Percentiles rank a stretch among this genome's conserved stretches.
Conservation (phyloP, 352 stramenopile genomes). For the Thraustotheca clavata region DNA sequence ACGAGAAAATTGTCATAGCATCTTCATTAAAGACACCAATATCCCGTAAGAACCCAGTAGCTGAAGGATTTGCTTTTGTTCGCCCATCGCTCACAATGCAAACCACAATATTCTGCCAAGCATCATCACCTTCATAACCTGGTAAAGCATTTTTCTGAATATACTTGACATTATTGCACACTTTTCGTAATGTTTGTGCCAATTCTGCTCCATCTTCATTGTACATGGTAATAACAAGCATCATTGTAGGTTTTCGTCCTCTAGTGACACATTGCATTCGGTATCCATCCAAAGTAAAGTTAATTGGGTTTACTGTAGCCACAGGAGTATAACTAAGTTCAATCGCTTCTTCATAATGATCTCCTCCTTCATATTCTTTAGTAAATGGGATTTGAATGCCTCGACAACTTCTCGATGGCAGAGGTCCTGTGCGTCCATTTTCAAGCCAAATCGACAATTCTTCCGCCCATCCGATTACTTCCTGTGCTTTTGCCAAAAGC, state of each 20-base stretch:
- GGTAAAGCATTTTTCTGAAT: conserved; percentile 15
- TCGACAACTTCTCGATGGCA: conserved; percentile 16
- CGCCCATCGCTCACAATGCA: conserved; percentile 18
- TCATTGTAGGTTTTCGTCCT: conserved; percentile 13
- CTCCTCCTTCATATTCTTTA: conserved; percentile 8
- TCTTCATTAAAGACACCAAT: conserved; percentile 21
- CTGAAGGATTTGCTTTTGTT: conserved; percentile 21
- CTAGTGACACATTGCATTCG: conserved; percentile 15
- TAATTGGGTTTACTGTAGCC: conserved; percentile 16
- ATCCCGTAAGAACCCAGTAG: conserved; percentile 3
- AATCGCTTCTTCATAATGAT: conserved; percentile 13
- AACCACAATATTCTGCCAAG: conserved; percentile 21
- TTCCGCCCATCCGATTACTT: conserved; percentile 21
- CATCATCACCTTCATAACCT: conserved; percentile 15
- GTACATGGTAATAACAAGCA: conserved; percentile 23
- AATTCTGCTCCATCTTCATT: conserved; percentile 20
- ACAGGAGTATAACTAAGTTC: conserved; percentile 18
- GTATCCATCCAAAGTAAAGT: conserved; percentile 20
- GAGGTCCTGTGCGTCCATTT: conserved; percentile 5
- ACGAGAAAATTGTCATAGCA: conserved; percentile 20
- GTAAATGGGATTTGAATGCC: conserved; percentile 17
- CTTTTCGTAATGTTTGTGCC: conserved; percentile 10
- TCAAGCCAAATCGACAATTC: conserved; percentile 17
- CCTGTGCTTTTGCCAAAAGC: conserved; percentile 12
- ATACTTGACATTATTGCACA: conserved; percentile 21